phyloP scores from a whole-genome alignment of 495 filamentous ascomycete genomes.

The Penicillium lagena region DNA sequence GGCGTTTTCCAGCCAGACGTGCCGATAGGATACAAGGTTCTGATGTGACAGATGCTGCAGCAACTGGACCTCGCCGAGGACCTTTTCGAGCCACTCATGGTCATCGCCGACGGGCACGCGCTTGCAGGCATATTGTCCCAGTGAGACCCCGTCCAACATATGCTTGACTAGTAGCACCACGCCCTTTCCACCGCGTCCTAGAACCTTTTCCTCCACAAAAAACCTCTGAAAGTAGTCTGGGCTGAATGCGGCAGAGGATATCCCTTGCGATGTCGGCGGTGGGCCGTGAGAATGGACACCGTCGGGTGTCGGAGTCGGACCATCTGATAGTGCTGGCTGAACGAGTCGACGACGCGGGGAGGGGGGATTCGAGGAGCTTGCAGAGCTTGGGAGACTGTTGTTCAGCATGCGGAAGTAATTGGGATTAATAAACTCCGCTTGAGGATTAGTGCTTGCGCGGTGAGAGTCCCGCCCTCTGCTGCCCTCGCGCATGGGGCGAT shows the following conservation, averaged over 20 bases:
- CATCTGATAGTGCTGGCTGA: slow-evolving; percentile 36
- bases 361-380: slow-evolving; percentile 38
- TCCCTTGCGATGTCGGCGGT: slow-evolving; percentile 53
- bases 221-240: slow-evolving; percentile 86
- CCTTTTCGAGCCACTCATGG: slow-evolving; percentile 91
- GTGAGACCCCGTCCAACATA: slow-evolving; percentile 75
- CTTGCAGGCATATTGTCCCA: slow-evolving; percentile 94
- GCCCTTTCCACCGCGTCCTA: slow-evolving; percentile 89
- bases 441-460: slow-evolving; percentile 23
- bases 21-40: slow-evolving; percentile 94
- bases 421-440: slow-evolving; percentile 73
- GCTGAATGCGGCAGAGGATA: slow-evolving; percentile 79
- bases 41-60: slow-evolving; percentile 86
- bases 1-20: slow-evolving; percentile 93
- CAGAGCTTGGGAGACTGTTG: slow-evolving; percentile 48
- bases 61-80: slow-evolving; percentile 86
- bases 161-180: slow-evolving; percentile 90
- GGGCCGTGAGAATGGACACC: slow-evolving; percentile 41
- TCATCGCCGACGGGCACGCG: slow-evolving; percentile 93
- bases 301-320: slow-evolving; percentile 27
- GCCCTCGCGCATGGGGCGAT: slow-evolving; percentile 61
- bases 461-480: slow-evolving; percentile 31
- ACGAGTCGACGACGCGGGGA: slow-evolving; percentile 49
- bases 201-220: slow-evolving; percentile 78
- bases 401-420: slow-evolving; percentile 93